Conservation (phyloP, 768 basidiomycete species). For the Leucocoprinus leucothites region DNA sequence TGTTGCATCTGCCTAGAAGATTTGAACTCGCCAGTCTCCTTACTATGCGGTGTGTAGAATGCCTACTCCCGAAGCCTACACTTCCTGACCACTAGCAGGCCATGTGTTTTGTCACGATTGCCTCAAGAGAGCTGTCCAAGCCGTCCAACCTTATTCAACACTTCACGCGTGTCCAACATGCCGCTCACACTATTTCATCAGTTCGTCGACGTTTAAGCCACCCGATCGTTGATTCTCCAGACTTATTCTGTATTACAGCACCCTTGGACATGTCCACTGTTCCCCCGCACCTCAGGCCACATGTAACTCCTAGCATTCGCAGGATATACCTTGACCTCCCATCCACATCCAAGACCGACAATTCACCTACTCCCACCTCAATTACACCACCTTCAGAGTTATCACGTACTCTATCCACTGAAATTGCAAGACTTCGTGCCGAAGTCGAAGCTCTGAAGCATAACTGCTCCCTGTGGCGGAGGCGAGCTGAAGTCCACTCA, state of each 20-base stretch:
- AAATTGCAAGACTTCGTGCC: slow-evolving; percentile 38
- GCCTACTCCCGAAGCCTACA: not conserved
- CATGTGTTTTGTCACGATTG: slow-evolving; percentile 67
- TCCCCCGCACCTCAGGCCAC: slow-evolving; percentile 56
- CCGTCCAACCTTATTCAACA: slow-evolving; percentile 42
- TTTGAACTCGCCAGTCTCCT: slow-evolving; percentile 50
- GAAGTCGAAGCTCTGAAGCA: slow-evolving; percentile 41
- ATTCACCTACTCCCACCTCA: slow-evolving; percentile 6
- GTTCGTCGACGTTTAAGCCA: slow-evolving; percentile 37
- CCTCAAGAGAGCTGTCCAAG: slow-evolving; percentile 45
- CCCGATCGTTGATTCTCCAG: not conserved
- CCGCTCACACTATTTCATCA: slow-evolving; percentile 49
- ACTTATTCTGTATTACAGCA: slow-evolving; percentile 26
- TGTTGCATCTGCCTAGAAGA: slow-evolving; percentile 63
- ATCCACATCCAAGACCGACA: slow-evolving; percentile 14
- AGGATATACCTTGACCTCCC: slow-evolving; percentile 45
- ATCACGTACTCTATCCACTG: slow-evolving; percentile 22
- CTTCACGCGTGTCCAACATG: slow-evolving; percentile 59
- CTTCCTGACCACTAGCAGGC: slow-evolving; percentile 28
- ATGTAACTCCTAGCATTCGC: slow-evolving; percentile 56
- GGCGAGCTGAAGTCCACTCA: slow-evolving; percentile 48
- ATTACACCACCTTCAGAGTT: not conserved
- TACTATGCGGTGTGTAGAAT: slow-evolving; percentile 57
- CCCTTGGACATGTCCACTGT: slow-evolving; percentile 45
- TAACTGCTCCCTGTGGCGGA: slow-evolving; percentile 43